These are phyloP conservation scores for Capsella rubella DNA, from an alignment of 441 rosid genomes.

Conservation along the genomic window DNA sequence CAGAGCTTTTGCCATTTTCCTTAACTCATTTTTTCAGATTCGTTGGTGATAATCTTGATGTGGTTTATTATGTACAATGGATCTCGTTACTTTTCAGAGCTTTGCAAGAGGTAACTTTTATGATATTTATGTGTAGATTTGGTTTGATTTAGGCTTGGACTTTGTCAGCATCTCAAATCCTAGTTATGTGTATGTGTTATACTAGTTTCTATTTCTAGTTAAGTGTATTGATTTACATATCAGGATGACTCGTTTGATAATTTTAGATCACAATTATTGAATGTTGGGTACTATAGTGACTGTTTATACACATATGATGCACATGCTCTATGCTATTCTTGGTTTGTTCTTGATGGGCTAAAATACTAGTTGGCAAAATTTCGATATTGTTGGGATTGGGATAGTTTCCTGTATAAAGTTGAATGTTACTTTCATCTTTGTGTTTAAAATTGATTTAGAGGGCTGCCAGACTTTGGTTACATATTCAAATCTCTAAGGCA, in stretches of 20 bases:
- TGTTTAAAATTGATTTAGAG: not conserved
- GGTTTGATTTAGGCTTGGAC: not conserved
- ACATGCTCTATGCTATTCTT: not conserved
- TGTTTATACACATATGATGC: not conserved
- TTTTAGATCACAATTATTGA: no score
- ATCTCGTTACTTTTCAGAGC: slow-evolving; percentile 61
- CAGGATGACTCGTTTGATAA: not conserved
- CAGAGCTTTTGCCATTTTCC: slow-evolving; percentile 41
- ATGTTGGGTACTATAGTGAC: not conserved
- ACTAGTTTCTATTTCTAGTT: not conserved
- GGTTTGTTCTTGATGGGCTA: no score
- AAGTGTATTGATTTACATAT: not conserved
- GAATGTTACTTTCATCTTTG: not conserved
- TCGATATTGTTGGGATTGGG: not conserved
- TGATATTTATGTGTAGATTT: not conserved
- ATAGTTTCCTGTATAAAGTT: not conserved
- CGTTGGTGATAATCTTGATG: slow-evolving; percentile 78
- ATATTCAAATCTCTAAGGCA: not conserved
- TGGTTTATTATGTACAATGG: slow-evolving; percentile 86
- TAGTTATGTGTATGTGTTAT: not conserved
- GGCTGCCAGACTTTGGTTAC: not conserved
- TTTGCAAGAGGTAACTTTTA: slow-evolving; percentile 63
- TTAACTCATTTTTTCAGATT: slow-evolving; percentile 58
- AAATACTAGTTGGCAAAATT: no score
- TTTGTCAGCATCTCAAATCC: not conserved